Evolutionary conservation across 176 grass and related monocot genomes (phyloP), one percentile per base, ranked within the genome.

Genomic region (Aegilops sharonensis): DNA sequence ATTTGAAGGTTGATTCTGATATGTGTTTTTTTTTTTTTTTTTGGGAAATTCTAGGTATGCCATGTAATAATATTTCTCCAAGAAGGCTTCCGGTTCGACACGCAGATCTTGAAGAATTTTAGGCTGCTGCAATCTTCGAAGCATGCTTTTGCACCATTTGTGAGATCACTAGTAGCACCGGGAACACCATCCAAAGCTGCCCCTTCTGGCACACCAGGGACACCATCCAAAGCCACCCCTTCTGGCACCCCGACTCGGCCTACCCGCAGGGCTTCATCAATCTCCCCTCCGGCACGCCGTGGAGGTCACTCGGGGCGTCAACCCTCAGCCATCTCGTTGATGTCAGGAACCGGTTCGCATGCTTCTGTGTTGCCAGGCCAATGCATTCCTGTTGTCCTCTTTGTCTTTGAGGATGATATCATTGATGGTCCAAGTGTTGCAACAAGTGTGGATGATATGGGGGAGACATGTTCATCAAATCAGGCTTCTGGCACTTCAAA

Each of bases 21-120:
- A 56, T 63, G 36, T 72, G 23, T 0, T 64, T 20, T 25, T 25
- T 71, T 12, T 59, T 48, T 76, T 65, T 54, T 75, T 57, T 57
- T 70, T 1, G 31, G 34, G 17, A 35, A 43, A 75, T 75, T 84
- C 64, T 68, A 98, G 96, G 96, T 98, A 54, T 98, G 96, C 84
- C 92, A 98, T 85, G 80, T 95, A 68, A 89, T 95, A 23, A 86
- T 95, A 94, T 95, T 98, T 92, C 24, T 98, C 76, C 96, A 95
- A 56, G 90, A 98, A 43, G 93, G 93, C 54, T 81, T 91, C 66
- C 89, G 85, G 65, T 88, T 95, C 36, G 78, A 91, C 74, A 91
- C 94, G 40, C 93, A 92, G 48, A 84, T 82, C 29, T 85, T 98
- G 73, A 95, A 94, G 84, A 95, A 81, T 77, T 92, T 98, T 39